These are phyloP conservation scores for Ophiostoma perfectum DNA, from an alignment of 2,329 filamentous ascomycete species.

Conservation along the genomic window DNA sequence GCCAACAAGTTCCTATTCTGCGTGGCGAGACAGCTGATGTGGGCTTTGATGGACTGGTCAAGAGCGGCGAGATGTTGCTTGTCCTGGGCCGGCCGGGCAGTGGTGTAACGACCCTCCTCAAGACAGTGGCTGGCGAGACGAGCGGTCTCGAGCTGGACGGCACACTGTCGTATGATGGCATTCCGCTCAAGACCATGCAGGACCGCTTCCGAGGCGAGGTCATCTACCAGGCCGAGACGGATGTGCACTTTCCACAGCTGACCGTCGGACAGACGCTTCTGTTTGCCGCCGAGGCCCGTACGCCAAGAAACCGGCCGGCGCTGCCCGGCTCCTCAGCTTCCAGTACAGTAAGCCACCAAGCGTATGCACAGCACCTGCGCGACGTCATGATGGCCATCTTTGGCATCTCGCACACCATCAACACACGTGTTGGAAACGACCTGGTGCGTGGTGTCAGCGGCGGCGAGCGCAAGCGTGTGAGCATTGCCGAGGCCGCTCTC, in stretches of 20 bases:
- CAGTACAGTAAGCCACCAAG: background rate
- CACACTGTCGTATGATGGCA: conserved; percentile 21
- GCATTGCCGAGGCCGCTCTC: conserved; percentile 65
- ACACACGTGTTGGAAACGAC: conserved; percentile 66
- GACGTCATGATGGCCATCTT: conserved; percentile 73
- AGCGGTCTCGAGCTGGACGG: conserved; percentile 41
- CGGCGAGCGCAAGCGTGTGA: conserved; percentile 67
- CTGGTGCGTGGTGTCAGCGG: conserved; percentile 57
- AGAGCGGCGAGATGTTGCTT: conserved; percentile 52
- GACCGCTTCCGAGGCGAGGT: conserved; percentile 35
- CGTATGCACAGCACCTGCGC: conserved; percentile 52
- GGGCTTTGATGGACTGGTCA: conserved; percentile 41
- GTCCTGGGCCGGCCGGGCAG: conserved; percentile 53
- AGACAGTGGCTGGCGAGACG: conserved; percentile 64
- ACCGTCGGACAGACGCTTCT: conserved; percentile 73
- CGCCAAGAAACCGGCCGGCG: conserved; percentile 54
- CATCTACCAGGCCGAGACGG: conserved; percentile 72
- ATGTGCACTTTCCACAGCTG: conserved; percentile 73
- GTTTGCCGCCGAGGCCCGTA: conserved; percentile 67
- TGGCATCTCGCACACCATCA: conserved; percentile 66
- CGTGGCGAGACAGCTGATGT: conserved; percentile 35
- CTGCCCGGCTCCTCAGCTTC: background rate
- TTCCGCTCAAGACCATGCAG: conserved; percentile 34
- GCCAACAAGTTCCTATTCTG: conserved; percentile 50
- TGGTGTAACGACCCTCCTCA: conserved; percentile 53